A percentile compares a stretch with the other conserved stretches of the same genome.
Evolutionary conservation across 495 filamentous ascomycete species (phyloP).

Genomic region (Penicillium roqueforti): DNA sequence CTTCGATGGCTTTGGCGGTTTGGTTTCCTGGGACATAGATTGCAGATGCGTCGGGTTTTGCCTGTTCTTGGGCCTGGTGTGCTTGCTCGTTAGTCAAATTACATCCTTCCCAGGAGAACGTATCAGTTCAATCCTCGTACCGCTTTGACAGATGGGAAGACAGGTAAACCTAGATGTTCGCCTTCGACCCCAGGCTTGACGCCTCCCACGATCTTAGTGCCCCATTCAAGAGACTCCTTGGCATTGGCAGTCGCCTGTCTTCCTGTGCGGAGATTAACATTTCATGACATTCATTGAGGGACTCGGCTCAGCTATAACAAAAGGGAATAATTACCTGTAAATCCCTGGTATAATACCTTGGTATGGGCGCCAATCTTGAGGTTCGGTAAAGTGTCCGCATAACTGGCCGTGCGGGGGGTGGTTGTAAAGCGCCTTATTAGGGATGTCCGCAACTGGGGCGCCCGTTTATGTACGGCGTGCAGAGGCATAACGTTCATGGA

Average conservation of each 20-base stretch:
- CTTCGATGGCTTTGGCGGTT: slow-evolving; percentile 74
- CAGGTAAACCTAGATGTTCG: slow-evolving; percentile 75
- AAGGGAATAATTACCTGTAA: slow-evolving; percentile 57
- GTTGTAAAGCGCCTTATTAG: slow-evolving; percentile 38
- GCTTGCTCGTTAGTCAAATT: slow-evolving; percentile 7
- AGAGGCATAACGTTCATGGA: slow-evolving; percentile 13
- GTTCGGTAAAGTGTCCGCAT: slow-evolving; percentile 66
- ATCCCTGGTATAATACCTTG: slow-evolving; percentile 81
- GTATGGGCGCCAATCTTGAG: slow-evolving; percentile 77
- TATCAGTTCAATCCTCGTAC: slow-evolving; percentile 32
- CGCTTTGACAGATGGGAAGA: slow-evolving; percentile 67
- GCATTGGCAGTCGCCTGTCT: slow-evolving; percentile 74
- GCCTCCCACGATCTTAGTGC: slow-evolving; percentile 84
- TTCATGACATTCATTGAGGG: background rate
- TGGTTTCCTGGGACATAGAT: slow-evolving; percentile 81
- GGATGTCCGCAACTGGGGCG: slow-evolving; percentile 6
- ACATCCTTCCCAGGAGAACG: background rate
- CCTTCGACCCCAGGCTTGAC: slow-evolving; percentile 73
- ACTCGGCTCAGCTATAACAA: background rate
- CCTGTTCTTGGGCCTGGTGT: slow-evolving; percentile 66
- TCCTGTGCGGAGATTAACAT: slow-evolving; percentile 26
- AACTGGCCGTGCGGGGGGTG: slow-evolving; percentile 31
- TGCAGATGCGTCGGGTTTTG: slow-evolving; percentile 80
- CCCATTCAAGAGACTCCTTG: slow-evolving; percentile 76
- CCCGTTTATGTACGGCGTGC: slow-evolving; percentile 17